Evolutionary conservation across 768 basidiomycete species (phyloP).

Genomic region (Boletus pseudopeckii): DNA sequence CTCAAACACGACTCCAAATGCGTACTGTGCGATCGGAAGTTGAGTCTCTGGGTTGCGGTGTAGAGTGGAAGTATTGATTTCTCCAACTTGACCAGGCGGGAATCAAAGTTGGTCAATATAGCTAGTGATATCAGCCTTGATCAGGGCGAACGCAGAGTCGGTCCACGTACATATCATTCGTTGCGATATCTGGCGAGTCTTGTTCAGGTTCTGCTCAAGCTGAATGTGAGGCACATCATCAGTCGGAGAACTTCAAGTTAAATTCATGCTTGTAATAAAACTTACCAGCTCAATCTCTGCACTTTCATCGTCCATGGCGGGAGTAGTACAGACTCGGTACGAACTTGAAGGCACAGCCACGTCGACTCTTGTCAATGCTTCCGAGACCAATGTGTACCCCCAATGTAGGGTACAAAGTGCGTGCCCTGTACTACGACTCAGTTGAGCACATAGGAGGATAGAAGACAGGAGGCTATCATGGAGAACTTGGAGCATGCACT

Average conservation of each 20-base stretch:
- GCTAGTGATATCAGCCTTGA: constrained; percentile 45
- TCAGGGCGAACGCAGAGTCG: neutral
- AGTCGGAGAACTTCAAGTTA: neutral
- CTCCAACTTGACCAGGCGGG: constrained; percentile 75
- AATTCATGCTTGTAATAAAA: neutral
- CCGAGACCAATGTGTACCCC: neutral
- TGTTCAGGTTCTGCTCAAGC: constrained; percentile 87
- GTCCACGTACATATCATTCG: constrained; percentile 72
- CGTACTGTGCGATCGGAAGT: constrained; percentile 69
- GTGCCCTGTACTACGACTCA: no score
- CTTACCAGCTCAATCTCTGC: constrained; percentile 26
- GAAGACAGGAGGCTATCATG: no score
- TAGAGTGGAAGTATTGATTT: constrained; percentile 86
- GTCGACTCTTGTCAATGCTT: neutral
- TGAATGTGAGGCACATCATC: constrained; percentile 22
- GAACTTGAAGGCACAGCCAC: neutral
- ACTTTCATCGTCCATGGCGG: constrained; percentile 26
- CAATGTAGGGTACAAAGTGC: neutral
- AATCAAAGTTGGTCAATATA: constrained; percentile 81
- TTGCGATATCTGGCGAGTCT: constrained; percentile 80
- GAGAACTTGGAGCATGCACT: no score
- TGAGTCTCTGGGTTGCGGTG: constrained; percentile 70
- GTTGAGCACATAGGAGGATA: no score
- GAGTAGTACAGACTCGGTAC: neutral
- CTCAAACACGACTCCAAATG: constrained; percentile 1